Base-by-base conservation (phyloP, 108 stramenopile species). In the Pinguiococcus pyrenoidosus region DNA sequence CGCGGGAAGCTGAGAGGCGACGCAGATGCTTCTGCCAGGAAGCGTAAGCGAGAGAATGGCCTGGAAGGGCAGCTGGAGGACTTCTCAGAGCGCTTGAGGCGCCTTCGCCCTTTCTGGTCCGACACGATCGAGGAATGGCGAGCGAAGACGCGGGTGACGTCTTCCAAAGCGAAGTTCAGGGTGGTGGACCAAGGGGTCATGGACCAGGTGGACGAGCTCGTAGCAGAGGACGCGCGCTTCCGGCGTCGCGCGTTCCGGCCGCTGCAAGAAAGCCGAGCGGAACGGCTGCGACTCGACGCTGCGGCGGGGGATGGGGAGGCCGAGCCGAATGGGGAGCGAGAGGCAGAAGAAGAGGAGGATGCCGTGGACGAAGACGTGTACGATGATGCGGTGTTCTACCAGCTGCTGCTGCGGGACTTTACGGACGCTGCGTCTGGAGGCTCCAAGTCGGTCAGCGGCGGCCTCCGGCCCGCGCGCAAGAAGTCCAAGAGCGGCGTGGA, bases 351-450 rank as follows among this genome's bases (percentile, higher is more conserved):
- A 7, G 37, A 41, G 29, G 23, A 12, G n/a, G 44, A 46, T 22
- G 33, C 28, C 3, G 16, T 71, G 44, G 65, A 64, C 29, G 16
- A 18, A 18, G 72, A 61, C 47, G 70, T 37, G 8, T 80, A 83
- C 37, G 87, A 92, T 42, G 91, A 92, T 61, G 72, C 85, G 10
- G 83, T 83, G 60, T 57, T 88, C 20, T 92, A 92, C 68, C 85
- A 89, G 49, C 86, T 82, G 6, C 78, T 89, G 65, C 69, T 92
- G 29, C 75, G 82, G 63, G 84, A 84, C 43, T 82, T 83, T 64
- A 44, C 78, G 2, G 23, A 41, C 24, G 26, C n/a, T n/a, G n/a
- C 10, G 61, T 66, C 6, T 48, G 58, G 1, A 44, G 62, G 51
- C 44, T 49, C 13, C 6, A 24, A 24, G 54, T 48, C 3, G 21